Conservation (phyloP, 163 green algal species). For the Chlamydomonas reinhardtii region DNA sequence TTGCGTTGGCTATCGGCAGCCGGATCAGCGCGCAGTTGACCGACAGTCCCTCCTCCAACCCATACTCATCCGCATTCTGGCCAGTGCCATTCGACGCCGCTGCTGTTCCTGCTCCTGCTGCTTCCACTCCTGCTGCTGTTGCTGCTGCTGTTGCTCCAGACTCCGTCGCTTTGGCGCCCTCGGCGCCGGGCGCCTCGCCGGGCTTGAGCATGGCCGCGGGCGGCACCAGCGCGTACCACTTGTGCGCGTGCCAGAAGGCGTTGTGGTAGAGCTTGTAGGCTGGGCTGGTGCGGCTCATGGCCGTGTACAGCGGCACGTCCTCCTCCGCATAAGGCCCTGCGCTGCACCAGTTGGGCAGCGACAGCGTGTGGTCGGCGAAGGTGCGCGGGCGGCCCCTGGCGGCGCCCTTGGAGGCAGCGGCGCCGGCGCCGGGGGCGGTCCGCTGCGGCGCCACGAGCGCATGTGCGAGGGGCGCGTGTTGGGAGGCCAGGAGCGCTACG, state of each 20-base stretch:
- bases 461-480: too few species aligned
- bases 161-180: background rate
- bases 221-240: conserved; percentile 57
- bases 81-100: background rate
- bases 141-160: background rate
- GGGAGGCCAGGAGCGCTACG: too few species aligned
- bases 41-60: conserved; percentile 59
- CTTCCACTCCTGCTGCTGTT: background rate
- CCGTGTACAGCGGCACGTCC: conserved; percentile 19
- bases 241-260: conserved; percentile 68
- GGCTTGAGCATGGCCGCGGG: conserved; percentile 1
- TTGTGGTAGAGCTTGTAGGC: conserved; percentile 74
- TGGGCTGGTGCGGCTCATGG: conserved; percentile 53
- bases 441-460: too few species aligned
- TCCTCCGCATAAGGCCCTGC: conserved; percentile 9
- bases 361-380: background rate
- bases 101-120: background rate
- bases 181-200: conserved; percentile 8
- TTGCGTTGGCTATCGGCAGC: conserved; percentile 58
- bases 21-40: conserved; percentile 63
- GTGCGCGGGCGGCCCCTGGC: too few species aligned
- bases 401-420: too few species aligned
- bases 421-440: too few species aligned
- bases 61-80: background rate
- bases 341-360: conserved; percentile 43